Base-by-base conservation (phyloP, 1,139 yeast genomes). In the Protomyces lactucae-debilis region DNA sequence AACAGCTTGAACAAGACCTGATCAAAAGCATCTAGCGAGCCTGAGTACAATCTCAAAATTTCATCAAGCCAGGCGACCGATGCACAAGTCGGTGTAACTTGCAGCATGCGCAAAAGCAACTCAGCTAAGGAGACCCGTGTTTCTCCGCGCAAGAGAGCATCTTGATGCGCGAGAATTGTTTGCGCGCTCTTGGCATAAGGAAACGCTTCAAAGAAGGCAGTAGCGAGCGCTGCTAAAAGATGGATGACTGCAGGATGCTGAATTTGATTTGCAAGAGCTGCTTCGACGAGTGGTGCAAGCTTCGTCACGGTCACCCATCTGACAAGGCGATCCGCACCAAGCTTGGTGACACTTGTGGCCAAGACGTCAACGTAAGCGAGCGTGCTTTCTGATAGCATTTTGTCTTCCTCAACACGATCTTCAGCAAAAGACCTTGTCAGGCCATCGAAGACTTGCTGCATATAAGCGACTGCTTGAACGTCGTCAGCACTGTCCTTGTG, bases 341-440 rank as follows among this genome's bases (percentile, higher is more conserved):
- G 28, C 12, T 8, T 21, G 5, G 9, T 28, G 37, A 37, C 16
- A 55, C 45, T 45, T 40, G 51, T 25, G 25, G 52, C 48, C 35
- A 51, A 52, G 2, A 10, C 23, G 21, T 23, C 43, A 18, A 61
- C 36, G 28, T 35, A 52, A 12, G 14, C 54, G 25, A 54, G 52
- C 25, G 23, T 32, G n/a, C 23, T 32, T 5, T n/a, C 23, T 12
- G 55, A 48, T 23, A 65, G 21, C 10, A 6, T 2, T 35, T 51
- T 54, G 25, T 54, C 46, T n/a, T 64, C 64, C 51, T 59, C 43
- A 16, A 12, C 37, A 16, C 63, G 56, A 21, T 59, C 46, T 52
- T 60, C 64, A 1, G 66, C 64, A 23, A 65, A 64, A n/a, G 55
- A 45, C 21, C 61, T 40, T 18, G 61, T 63, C 23, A 65, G 39